Percentiles rank a stretch among this genome's conserved stretches.
These are phyloP conservation scores for Colletotrichum sp. DNA, from an alignment of 2,329 filamentous ascomycete genomes.

Conservation along the genomic window DNA sequence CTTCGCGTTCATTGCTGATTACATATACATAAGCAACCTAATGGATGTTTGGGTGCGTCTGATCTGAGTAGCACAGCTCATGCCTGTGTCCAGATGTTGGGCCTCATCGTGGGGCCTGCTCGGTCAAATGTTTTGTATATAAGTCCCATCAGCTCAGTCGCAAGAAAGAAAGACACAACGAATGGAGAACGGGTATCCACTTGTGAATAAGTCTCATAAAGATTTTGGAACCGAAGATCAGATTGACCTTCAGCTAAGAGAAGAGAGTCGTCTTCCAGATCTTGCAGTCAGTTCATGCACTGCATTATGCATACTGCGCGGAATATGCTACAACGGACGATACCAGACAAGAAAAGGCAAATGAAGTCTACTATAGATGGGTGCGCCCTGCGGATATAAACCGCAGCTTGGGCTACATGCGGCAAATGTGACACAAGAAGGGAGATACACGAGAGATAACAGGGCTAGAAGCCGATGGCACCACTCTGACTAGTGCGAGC, in stretches of 20 bases:
- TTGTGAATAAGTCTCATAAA: fast-evolving
- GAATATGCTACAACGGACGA: not conserved
- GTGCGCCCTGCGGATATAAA: not conserved
- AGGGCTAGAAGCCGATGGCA: fast-evolving
- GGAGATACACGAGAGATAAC: not conserved
- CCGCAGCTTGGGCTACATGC: not conserved
- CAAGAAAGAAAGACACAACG: not conserved
- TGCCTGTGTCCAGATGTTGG: fast-evolving
- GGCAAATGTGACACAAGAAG: fast-evolving
- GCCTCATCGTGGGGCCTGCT: not conserved
- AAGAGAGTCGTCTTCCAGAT: fast-evolving
- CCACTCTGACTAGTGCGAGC: fast-evolving
- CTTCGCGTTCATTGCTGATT: not conserved
- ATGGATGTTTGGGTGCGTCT: fast-evolving
- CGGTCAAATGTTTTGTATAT: fast-evolving
- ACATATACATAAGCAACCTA: not conserved
- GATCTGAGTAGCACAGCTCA: fast-evolving
- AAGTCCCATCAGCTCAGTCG: not conserved
- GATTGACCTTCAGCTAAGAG: fast-evolving
- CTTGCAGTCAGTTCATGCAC: fast-evolving
- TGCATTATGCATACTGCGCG: not conserved
- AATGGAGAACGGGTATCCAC: fast-evolving
- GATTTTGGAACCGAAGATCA: not conserved
- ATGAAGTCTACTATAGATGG: fast-evolving
- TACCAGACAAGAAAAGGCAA: not conserved